These are phyloP conservation scores for Dendrocalamus sinicus DNA, from an alignment of 176 grass and related monocot genomes.

Conservation along the genomic window DNA sequence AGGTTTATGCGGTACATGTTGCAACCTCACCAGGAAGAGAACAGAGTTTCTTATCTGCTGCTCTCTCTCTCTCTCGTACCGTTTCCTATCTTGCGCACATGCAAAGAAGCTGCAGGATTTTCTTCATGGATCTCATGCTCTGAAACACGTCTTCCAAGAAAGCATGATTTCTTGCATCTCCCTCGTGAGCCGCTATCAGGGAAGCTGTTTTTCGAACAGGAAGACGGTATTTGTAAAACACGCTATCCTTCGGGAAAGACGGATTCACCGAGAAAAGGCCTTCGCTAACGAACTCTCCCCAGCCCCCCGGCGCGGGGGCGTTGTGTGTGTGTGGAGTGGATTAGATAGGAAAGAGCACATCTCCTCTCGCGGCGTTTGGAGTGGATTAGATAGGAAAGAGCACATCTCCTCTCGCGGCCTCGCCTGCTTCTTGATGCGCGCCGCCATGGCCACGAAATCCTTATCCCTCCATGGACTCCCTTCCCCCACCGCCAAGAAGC, in stretches of 20 bases:
- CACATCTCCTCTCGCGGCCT: conserved; percentile 17
- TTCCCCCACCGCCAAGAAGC: conserved; percentile 57
- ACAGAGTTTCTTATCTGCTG: not conserved
- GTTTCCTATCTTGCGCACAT: not conserved
- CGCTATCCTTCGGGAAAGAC: not conserved
- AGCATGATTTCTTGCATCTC: too few relatives aligned
- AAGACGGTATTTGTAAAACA: accelerated
- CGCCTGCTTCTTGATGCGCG: conserved; percentile 35
- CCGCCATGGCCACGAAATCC: conserved; percentile 78
- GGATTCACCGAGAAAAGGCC: accelerated
- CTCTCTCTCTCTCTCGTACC: too few relatives aligned
- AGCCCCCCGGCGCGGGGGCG: too few relatives aligned
- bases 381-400: conserved; percentile 47
- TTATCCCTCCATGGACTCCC: conserved; percentile 56
- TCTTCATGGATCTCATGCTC: not conserved
- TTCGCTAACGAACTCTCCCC: too few relatives aligned
- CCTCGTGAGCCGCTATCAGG: too few relatives aligned
- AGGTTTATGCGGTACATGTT: too few relatives aligned
- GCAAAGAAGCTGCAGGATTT: not conserved
- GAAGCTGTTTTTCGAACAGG: accelerated
- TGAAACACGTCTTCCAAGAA: not conserved
- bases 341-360: conserved; percentile 45
- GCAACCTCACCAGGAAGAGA: not conserved
- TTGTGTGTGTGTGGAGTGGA: not conserved
- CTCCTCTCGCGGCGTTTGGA: conserved; percentile 1